Base-by-base conservation (phyloP, 257 asterid species). In the Primulina huaijiensis region DNA sequence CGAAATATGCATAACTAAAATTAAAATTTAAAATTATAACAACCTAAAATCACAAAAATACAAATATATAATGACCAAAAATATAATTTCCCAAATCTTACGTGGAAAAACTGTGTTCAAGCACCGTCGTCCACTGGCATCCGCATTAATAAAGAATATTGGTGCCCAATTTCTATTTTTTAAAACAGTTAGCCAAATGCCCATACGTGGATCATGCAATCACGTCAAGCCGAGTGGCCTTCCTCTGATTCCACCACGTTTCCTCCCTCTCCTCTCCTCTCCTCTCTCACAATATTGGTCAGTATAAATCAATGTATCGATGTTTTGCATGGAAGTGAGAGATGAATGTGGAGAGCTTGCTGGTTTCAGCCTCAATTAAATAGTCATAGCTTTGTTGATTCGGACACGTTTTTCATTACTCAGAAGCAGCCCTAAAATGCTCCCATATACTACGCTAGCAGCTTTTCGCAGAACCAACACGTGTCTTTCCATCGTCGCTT, bases 341-440 rank as follows among this genome's bases (percentile, higher is more conserved):
- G 23, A 93, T 93, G 99, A 85, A 86, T 33, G 78, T 81, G 8
- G 96, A 83, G 77, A 78, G 92, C 70, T 69, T 93, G 77, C 37
- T 83, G 43, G 95, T 80, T 72, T 87, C 96, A 7, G 96, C 91
- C 30, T 82, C 87, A 67, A 85, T 93, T 19, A 93, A 93, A 85
- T 90, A 14, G 88, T 96, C 43, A 72, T 89, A 65, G 92, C 96
- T 73, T 62, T 85, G 62, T 61, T 93, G 33, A 75, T 85, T 8
- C 86, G 90, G 60, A 80, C 95, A 2, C 87, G 89, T 65, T 93
- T 89, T 20, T 82, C 99, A 6, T 56, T 90, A 21, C 83, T 93
- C 67, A 84, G 81, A 65, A 86, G 55, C 94, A 80, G 71, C 95
- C 95, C 55, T 81, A 86, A 6, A 75, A 73, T 74, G 88, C 95